These are phyloP conservation scores for Suillus alpinus DNA, from an alignment of 768 basidiomycete species.

Conservation along the genomic window DNA sequence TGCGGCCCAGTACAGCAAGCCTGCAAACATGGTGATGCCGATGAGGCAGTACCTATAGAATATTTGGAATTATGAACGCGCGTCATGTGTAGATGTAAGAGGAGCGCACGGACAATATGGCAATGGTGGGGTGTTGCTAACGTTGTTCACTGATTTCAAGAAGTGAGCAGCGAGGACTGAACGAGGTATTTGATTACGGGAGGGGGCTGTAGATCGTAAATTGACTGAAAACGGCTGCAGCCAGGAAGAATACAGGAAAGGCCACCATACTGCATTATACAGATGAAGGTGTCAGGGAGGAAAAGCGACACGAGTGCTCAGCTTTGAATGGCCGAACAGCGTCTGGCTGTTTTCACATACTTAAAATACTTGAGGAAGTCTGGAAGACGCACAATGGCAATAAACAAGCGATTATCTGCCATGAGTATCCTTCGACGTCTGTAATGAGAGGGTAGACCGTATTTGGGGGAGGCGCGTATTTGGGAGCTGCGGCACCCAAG, in stretches of 20 bases:
- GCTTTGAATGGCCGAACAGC: constrained; percentile 51
- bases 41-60: too few relatives aligned
- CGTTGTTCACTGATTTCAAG: constrained; percentile 49
- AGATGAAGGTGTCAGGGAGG: neutral
- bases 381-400: constrained; percentile 42
- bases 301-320: constrained; percentile 5
- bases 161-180: constrained; percentile 55
- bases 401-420: constrained; percentile 54
- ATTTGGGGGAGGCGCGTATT: constrained; percentile 40
- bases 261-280: constrained; percentile 45
- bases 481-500: too few relatives aligned
- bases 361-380: constrained; percentile 37
- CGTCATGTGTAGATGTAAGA: too few relatives aligned
- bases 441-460: constrained; percentile 62
- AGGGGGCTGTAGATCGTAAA: neutral
- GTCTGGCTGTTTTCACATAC: constrained; percentile 45
- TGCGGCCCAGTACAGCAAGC: too few relatives aligned
- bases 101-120: constrained; percentile 46
- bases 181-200: neutral
- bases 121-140: constrained; percentile 57
- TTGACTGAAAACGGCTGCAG: constrained; percentile 49
- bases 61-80: too few relatives aligned
- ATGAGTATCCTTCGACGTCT: constrained; percentile 48
- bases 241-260: constrained; percentile 51
- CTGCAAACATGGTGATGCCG: too few relatives aligned